Evolutionary conservation across 2,329 filamentous ascomycete genomes (phyloP), one percentile per base, ranked within the genome.

Genomic region (Epichloe gansuensis): DNA sequence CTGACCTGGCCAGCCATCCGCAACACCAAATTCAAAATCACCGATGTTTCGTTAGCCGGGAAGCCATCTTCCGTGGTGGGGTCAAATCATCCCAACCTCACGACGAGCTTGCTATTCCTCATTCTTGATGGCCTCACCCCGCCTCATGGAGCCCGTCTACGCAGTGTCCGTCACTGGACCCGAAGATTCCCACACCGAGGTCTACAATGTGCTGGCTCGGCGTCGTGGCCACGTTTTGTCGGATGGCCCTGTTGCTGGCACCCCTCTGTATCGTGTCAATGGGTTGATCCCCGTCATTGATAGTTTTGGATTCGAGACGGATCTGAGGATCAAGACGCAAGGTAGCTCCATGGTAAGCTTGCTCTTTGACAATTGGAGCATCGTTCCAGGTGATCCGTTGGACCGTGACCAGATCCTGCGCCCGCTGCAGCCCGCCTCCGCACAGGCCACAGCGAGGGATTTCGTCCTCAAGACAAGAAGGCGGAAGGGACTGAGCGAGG

Each of bases 21-120:
- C 61, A 98, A 98, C 70, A 89, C 89, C 61, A 96, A 95, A 66
- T 98, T 98, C 78, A 89, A 91, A 65, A 82, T 98, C 63, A 97
- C 91, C 56, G 91, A 97, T 65, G 82, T 95, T 51, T 77, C 86
- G 43, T 78, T 98, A 21, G 91, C 91, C 11, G 78, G 83, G 90
- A 97, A 70, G 86, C 91, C 50, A 97, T 98, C 64, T 95, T 90
- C 75, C 83, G 93, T 50, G 93, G 93, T 53, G 91, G 91, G 93
- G 93, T 45, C 93, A 98, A 69, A 94, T 98, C 65, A 98, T 98
- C 65, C 93, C 93, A 46, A 97, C 93, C 1, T 85, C 91, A 54
- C 85, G 93, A 51, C 82, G 93, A 53, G 90, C 93, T 11, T 91
- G 93, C 69, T 98, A 98, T 70, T 91, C 86, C 6, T 93, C 88